Percentiles rank a stretch among this genome's conserved stretches.
phyloP scores from a whole-genome alignment of 2,329 filamentous ascomycete species.

The Cordyceps militaris region DNA sequence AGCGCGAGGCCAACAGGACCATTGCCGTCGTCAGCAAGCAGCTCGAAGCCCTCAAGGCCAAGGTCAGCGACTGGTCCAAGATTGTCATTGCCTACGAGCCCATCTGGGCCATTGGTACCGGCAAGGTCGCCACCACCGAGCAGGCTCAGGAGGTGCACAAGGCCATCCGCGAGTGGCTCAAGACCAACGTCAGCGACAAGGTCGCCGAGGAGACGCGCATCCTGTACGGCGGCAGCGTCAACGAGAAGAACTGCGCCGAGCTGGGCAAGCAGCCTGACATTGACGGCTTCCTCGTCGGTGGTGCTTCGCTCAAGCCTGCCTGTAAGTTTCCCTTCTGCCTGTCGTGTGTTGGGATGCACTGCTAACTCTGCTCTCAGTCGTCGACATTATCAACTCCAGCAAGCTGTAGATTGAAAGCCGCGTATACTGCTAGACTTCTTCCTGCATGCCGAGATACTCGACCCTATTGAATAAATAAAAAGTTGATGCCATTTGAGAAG shows the following conservation, averaged over 20 bases:
- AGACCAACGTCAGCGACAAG: constrained; percentile 64
- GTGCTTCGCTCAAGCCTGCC: constrained; percentile 93
- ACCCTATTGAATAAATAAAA: constrained; percentile 5
- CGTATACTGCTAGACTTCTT: constrained; percentile 7
- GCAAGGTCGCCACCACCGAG: constrained; percentile 81
- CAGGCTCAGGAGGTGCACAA: constrained; percentile 93
- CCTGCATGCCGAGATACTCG: constrained; percentile 5
- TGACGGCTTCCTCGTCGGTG: constrained; percentile 95
- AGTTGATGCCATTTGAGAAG: neutral
- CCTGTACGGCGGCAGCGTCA: constrained; percentile 94
- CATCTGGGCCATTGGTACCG: constrained; percentile 93
- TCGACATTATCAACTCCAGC: constrained; percentile 51
- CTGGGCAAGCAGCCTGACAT: constrained; percentile 90
- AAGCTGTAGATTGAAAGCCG: constrained; percentile 34
- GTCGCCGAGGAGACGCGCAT: constrained; percentile 84
- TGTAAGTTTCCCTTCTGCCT: constrained; percentile 49
- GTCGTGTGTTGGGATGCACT: neutral
- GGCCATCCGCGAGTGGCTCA: constrained; percentile 84
- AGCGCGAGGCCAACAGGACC: constrained; percentile 80
- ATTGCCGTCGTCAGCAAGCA: constrained; percentile 80
- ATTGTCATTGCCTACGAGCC: constrained; percentile 98
- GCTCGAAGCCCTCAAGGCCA: constrained; percentile 71
- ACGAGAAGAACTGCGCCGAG: constrained; percentile 95
- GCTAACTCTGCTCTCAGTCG: constrained; percentile 32
- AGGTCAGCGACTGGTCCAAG: constrained; percentile 82